phyloP scores from a whole-genome alignment of 257 asterid genomes.

The Rehmannia glutinosa region DNA sequence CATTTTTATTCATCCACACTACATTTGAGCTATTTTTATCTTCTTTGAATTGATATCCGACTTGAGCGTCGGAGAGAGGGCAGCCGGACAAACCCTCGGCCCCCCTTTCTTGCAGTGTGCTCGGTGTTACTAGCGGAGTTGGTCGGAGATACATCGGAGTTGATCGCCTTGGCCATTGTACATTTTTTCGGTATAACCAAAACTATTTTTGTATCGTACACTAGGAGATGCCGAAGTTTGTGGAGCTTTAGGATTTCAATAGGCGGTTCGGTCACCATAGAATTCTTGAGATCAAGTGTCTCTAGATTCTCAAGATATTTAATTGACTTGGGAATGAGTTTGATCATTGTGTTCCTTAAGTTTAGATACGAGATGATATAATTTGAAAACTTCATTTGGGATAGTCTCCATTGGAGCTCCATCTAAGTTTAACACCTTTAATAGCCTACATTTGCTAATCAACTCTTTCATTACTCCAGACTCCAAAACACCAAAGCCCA shows the following conservation, averaged over 20 bases:
- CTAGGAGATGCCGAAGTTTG: conserved; percentile 7
- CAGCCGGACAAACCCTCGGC: no score
- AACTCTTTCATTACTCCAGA: neutral
- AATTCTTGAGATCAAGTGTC: neutral
- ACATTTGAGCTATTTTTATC: no score
- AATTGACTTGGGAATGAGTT: neutral
- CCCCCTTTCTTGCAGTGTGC: no score
- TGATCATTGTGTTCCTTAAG: neutral
- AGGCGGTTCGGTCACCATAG: conserved; percentile 9
- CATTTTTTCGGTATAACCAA: no score
- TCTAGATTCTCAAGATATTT: neutral
- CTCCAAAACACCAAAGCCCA: neutral
- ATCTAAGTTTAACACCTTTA: conserved; percentile 20
- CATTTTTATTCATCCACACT: no score
- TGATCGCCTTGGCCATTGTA: no score
- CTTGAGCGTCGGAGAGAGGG: no score
- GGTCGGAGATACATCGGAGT: no score
- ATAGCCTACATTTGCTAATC: neutral
- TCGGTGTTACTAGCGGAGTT: no score
- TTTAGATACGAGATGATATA: conserved; percentile 17
- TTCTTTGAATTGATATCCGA: no score
- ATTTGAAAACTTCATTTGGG: conserved; percentile 22
- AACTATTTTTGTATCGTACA: neutral
- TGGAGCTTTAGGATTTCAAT: conserved; percentile 17
- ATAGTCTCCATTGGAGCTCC: conserved; percentile 6